Evolutionary conservation across 2,329 filamentous ascomycete species (phyloP), one percentile per base, ranked within the genome.

Genomic region (Colletotrichum sp.): DNA sequence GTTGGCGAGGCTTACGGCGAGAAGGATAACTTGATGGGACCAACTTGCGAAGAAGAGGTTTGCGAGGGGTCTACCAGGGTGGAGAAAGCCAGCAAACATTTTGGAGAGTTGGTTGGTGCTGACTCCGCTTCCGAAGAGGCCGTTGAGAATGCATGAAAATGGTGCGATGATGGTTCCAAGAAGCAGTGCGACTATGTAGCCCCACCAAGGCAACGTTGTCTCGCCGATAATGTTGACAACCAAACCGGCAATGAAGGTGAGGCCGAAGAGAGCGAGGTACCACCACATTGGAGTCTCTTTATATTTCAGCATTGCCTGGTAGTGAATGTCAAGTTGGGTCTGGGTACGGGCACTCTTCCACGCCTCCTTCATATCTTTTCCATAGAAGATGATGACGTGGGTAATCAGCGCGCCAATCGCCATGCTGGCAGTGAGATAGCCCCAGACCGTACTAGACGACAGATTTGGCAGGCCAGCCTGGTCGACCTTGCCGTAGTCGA

Each of bases 31-130:
- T 75, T 85, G 82, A 21, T 84, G 80, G 28, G 80, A 60, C 81
- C 81, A 78, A 73, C 83, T 76, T 80, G 82, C 68, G 79, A 88
- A 88, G 79, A 86, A 87, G 79, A 88, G 83, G 75, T 87, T 87
- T 7, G 84, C 85, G 9, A 88, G 78, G 3, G 83, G 85, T 10
- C 79, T 79, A 6, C 83, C 83, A 0, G 84, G 87, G 73, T 86
- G 83, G 61, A 90, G 80, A 43, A 88, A 86, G 21, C 87, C 88
- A 2, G 84, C 88, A 39, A 90, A 78, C 83, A 89, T 87, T 77
- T 90, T 80, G 66, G 77, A 80, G 13, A 81, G 64, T n/a, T 79
- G 76, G 43, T 80, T 79, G 3, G 79, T 80, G 5, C 65, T 65
- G n/a, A 81, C 75, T 2, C 78, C 72, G 1, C 68, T 79, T 2